Evolutionary conservation across 2,329 filamentous ascomycete genomes (phyloP).

Genomic region (Ceratocystis smalleyi): DNA sequence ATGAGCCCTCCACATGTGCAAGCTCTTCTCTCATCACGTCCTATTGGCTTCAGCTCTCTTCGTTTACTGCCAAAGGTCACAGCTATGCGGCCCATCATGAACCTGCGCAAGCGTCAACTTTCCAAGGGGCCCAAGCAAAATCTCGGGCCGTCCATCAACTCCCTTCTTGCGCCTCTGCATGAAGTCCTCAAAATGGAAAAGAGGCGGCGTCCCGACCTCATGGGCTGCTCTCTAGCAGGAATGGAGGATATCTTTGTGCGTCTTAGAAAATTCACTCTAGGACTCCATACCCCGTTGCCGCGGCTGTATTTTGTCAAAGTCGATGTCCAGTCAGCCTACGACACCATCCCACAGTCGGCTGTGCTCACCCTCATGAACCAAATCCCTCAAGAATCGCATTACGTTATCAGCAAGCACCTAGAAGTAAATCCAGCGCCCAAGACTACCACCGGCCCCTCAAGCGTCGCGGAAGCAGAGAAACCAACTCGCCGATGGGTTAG

Average conservation of each 20-base stretch:
- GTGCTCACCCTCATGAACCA: slow-evolving; percentile 51
- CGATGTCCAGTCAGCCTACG: slow-evolving; percentile 84
- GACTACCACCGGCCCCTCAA: slow-evolving; percentile 9
- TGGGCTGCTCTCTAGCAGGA: slow-evolving; percentile 73
- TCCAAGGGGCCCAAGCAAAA: slow-evolving; percentile 22
- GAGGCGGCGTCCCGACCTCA: slow-evolving; percentile 35
- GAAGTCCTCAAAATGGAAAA: slow-evolving; percentile 65
- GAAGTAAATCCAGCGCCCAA: slow-evolving; percentile 44
- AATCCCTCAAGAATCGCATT: slow-evolving; percentile 42
- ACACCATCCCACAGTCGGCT: slow-evolving; percentile 75
- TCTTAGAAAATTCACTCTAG: slow-evolving; percentile 52
- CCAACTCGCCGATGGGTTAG: slow-evolving; percentile 37
- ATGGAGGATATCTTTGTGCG: slow-evolving; percentile 64
- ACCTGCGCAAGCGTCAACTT: slow-evolving; percentile 51
- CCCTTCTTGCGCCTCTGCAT: slow-evolving; percentile 54
- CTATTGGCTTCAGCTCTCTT: slow-evolving; percentile 62
- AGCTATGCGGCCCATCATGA: slow-evolving; percentile 72
- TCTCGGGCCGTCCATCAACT: slow-evolving; percentile 30
- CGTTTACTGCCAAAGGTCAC: slow-evolving; percentile 67
- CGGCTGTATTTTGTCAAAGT: slow-evolving; percentile 77
- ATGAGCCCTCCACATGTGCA: slow-evolving; percentile 43
- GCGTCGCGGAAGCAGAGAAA: slow-evolving; percentile 23
- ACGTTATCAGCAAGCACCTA: slow-evolving; percentile 58
- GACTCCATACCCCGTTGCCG: slow-evolving; percentile 30
- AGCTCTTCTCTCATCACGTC: slow-evolving; percentile 42